Conservation (phyloP, 805 yeast genomes). For the Myxozyma nipponensis region DNA sequence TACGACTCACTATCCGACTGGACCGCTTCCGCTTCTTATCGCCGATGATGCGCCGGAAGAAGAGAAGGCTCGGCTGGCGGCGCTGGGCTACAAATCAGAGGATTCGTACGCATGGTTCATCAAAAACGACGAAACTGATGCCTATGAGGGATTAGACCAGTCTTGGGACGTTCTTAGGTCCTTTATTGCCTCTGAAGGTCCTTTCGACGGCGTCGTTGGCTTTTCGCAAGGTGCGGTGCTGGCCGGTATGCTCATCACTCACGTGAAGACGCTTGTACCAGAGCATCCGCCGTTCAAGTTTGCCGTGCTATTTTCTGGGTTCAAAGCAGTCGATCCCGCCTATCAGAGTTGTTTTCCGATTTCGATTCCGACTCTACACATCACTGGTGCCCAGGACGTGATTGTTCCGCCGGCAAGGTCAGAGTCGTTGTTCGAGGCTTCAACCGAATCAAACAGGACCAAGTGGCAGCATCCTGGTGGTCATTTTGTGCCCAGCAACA, state of each 20-base stretch:
- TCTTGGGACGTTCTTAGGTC: slow-evolving; percentile 51
- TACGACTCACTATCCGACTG: slow-evolving; percentile 74
- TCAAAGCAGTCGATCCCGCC: slow-evolving; percentile 32
- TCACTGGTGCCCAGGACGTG: slow-evolving; percentile 81
- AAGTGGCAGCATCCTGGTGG: slow-evolving; percentile 87
- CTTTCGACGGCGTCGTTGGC: slow-evolving; percentile 84
- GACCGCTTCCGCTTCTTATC: slow-evolving; percentile 71
- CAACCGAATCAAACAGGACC: slow-evolving; percentile 43
- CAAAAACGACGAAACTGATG: slow-evolving; percentile 38
- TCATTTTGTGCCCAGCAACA: slow-evolving; percentile 89
- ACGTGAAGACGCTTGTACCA: slow-evolving; percentile 53
- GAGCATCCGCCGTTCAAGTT: slow-evolving; percentile 56
- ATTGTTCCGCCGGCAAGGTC: slow-evolving; percentile 74
- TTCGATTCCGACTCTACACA: slow-evolving; percentile 55
- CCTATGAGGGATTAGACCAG: slow-evolving; percentile 36
- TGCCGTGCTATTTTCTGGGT: slow-evolving; percentile 71
- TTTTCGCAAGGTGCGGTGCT: slow-evolving; percentile 95
- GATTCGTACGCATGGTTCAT: slow-evolving; percentile 36
- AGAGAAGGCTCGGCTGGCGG: slow-evolving; percentile 47
- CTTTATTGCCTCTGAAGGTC: slow-evolving; percentile 58
- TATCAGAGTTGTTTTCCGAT: slow-evolving; percentile 37
- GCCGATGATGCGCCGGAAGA: slow-evolving; percentile 58
- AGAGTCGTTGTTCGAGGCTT: slow-evolving; percentile 53
- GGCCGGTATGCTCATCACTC: slow-evolving; percentile 62
- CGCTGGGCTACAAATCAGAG: slow-evolving; percentile 42